Base-by-base conservation (phyloP, 306 rosid genomes). In the Cyclanthera cordifolia region DNA sequence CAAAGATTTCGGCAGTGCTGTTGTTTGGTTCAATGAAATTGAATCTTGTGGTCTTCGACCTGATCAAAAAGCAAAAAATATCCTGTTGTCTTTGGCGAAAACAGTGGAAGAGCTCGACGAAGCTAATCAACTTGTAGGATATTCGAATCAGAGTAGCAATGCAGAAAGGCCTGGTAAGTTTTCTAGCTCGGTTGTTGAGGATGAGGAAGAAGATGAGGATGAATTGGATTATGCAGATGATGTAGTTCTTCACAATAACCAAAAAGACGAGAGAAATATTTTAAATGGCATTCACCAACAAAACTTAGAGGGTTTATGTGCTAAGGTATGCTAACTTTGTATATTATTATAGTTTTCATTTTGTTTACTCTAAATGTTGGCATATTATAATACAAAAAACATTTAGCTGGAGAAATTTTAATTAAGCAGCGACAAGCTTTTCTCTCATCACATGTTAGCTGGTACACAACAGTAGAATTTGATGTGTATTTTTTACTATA, bases 21-120 rank as follows among this genome's bases (percentile, higher is more conserved):
- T 87, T 72, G 67, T 82, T 55, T 93, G 99, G 96, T 93, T 80
- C 71, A 90, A 90, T 78, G 94, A 87, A 79, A 90, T 93, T 86
- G 88, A 80, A 67, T 82, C 83, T 50, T 61, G 69, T 67, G 91
- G 89, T 67, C 52, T 86, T 72, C 76, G 70, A 70, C 91, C 96
- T 15, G 95, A 90, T 77, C 84, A 87, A 80, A 93, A 93, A 76
- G 96, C 95, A 2, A 93, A 85, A 74, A 93, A 86, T 78, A 74
- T 90, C 72, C 85, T 93, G 59, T 76, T 87, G 43, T 90, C 96
- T 78, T 60, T 90, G 81, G 90, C 95, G 13, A 83, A 72, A 70
- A 86, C 95, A 32, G 79, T 76, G 0, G 84, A 83, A 47, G 95
- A 93, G 56, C 85, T 77, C 70, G 67, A 54, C 30, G 89, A 79